Evolutionary conservation across 2,329 filamentous ascomycete species (phyloP).

Genomic region (Magnaporthales sp.): DNA sequence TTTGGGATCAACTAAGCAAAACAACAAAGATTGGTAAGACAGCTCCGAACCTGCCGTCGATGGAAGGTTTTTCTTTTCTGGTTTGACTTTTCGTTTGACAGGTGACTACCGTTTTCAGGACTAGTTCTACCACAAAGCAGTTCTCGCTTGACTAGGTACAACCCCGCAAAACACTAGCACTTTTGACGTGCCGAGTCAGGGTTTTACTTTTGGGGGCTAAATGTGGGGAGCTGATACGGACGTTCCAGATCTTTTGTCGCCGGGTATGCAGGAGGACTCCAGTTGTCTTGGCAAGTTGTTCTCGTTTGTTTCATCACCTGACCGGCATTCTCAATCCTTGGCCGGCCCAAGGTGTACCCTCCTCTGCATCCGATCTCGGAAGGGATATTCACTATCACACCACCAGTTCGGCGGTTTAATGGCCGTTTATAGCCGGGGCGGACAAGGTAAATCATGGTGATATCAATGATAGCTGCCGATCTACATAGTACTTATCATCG

Average conservation of each 20-base stretch:
- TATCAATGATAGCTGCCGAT: background rate
- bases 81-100: background rate
- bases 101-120: background rate
- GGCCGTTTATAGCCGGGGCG: background rate
- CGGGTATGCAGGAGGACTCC: background rate
- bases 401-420: background rate
- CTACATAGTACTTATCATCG: background rate
- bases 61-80: background rate
- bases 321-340: background rate
- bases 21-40: background rate
- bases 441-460: background rate
- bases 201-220: background rate
- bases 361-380: background rate
- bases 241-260: background rate
- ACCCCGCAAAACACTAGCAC: background rate
- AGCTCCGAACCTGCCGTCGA: background rate
- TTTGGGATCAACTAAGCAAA: background rate
- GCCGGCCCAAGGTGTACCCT: background rate
- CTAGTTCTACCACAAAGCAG: too few relatives aligned
- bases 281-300: background rate
- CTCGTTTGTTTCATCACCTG: background rate
- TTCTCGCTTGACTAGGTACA: background rate
- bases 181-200: background rate
- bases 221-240: background rate
- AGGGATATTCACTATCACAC: background rate